Percentiles rank a stretch among this genome's conserved stretches.
Evolutionary conservation across 106 monocot species (phyloP).

Genomic region (Alisma plantagoaquatica): DNA sequence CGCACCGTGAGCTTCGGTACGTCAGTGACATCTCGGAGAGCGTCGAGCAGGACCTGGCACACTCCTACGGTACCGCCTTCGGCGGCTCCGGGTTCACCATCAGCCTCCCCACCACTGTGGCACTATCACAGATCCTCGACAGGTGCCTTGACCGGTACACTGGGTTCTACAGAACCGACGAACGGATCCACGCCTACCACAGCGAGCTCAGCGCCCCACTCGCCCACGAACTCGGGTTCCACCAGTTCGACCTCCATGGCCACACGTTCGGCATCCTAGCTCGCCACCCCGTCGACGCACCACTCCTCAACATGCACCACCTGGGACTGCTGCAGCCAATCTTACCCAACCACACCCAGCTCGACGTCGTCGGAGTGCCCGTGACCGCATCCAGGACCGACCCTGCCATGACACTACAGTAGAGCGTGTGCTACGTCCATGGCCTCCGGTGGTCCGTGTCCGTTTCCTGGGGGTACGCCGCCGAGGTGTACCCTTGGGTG

Average conservation of each 20-base stretch:
- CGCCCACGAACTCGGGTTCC: conserved; percentile 62
- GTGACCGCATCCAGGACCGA: conserved; percentile 32
- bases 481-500: conserved; percentile 46
- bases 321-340: conserved; percentile 47
- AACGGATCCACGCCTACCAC: conserved; percentile 60
- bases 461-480: conserved; percentile 83
- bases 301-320: conserved; percentile 74
- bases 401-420: conserved; percentile 48
- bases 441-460: conserved; percentile 52
- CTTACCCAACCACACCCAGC: conserved; percentile 14
- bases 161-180: conserved; percentile 51
- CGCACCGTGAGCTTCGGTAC: conserved; percentile 64
- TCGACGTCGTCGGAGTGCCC: conserved; percentile 35
- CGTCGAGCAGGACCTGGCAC: conserved; percentile 63
- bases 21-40: conserved; percentile 68
- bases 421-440: conserved; percentile 52
- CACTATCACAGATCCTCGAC: conserved; percentile 29
- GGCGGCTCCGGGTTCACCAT: conserved; percentile 83
- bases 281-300: conserved; percentile 65
- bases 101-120: conserved; percentile 45
- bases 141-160: conserved; percentile 53
- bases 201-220: conserved; percentile 64
- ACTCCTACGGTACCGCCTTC: conserved; percentile 78
- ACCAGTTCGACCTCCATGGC: conserved; percentile 71
- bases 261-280: conserved; percentile 72